These are phyloP conservation scores for Potentilla sterilis DNA, from an alignment of 306 rosid species.

Conservation along the genomic window DNA sequence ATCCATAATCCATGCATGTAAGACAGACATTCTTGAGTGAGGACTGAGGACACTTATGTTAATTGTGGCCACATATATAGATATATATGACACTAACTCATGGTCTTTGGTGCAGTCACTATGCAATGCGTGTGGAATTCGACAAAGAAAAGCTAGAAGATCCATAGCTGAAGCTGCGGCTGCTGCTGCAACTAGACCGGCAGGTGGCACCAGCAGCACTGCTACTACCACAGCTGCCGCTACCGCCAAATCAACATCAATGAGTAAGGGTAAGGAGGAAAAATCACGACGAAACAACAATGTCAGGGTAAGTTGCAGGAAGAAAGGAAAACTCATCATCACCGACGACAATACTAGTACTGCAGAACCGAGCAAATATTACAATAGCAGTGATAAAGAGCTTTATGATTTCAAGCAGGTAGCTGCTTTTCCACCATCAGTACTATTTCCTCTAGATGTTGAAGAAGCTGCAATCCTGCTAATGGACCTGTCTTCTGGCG, in stretches of 20 bases:
- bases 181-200: constrained; percentile 26
- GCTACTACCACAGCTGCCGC: not conserved
- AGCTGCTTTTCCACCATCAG: constrained; percentile 27
- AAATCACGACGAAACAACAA: constrained; percentile 34
- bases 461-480: constrained; percentile 68
- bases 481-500: constrained; percentile 67
- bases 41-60: not conserved
- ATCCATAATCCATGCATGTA: not conserved
- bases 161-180: constrained; percentile 65
- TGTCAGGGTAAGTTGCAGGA: constrained; percentile 21
- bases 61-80: not conserved
- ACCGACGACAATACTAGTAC: not conserved
- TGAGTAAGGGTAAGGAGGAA: constrained; percentile 51
- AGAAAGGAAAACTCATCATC: constrained; percentile 30
- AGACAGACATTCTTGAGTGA: not conserved
- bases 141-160: constrained; percentile 80
- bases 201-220: not conserved
- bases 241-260: not conserved
- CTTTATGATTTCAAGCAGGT: constrained; percentile 13
- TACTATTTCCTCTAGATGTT: constrained; percentile 56
- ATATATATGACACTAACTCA: not conserved
- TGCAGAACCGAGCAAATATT: not conserved
- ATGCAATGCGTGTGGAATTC: constrained; percentile 95
- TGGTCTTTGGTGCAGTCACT: constrained; percentile 57
- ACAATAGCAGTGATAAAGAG: constrained; percentile 1